Base-by-base conservation (phyloP, 129 eudicot species). In the Gnaphalium uliginosum region DNA sequence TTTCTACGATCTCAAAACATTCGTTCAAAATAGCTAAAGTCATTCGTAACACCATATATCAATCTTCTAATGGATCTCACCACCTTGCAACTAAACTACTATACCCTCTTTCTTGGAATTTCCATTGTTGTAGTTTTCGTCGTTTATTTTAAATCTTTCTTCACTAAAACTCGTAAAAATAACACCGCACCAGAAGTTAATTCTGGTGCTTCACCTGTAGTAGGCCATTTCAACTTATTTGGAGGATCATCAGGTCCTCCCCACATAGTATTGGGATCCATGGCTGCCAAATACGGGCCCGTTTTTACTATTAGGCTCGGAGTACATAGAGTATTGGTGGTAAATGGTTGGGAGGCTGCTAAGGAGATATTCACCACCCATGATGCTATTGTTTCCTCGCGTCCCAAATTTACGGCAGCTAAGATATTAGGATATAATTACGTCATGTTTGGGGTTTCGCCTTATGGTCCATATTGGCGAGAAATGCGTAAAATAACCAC, bases 391-490 rank as follows among this genome's bases (percentile, higher is more conserved):
- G 24, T 65, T 65, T 32, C 70, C 46, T 65, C 50, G n/a, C 70
- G 48, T 65, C 48, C 70, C 70, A 65, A 30, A 8, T 30, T 8
- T 33, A 65, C 25, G 27, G 46, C 48, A 6, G 61, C 48, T 2
- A 51, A 78, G 32, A 15, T 77, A 62, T 59, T 82, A 33, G 72
- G 80, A 7, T 82, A 82, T 30, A 23, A 82, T 43, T 27, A 56
- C 18, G 62, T 64, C 27, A 41, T 58, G 69, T 21, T 78, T 48
- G 71, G 78, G 13, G 19, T 77, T 43, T 60, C 66, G 1, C 67
- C 71, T 39, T 73, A 83, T 61, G 86, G 86, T 3, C 59, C 80
- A 23, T 74, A 72, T 37, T 83, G 86, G 86, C 82, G 83, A 17
- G 64, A 83, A 1, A 54, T 78, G 48, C 83, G 83, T 6, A 72